Conservation (phyloP, 139 green algal genomes). For the Zygnema cylindricum region DNA sequence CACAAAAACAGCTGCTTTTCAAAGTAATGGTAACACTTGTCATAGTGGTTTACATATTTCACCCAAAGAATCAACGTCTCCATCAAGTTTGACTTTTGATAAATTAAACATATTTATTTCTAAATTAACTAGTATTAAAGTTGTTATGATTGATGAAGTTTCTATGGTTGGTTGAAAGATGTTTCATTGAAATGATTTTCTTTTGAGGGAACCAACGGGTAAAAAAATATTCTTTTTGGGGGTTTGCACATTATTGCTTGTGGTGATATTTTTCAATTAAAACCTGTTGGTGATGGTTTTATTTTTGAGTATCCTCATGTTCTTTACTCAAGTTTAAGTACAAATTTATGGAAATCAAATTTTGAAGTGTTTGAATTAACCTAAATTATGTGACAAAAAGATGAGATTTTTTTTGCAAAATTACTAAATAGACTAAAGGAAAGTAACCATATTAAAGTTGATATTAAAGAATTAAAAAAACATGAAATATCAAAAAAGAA, state of each 20-base stretch:
- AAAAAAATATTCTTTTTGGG: neutral
- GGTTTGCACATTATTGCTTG: neutral
- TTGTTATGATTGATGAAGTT: slow-evolving; percentile 32
- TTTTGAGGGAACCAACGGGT: neutral
- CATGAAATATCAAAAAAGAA: neutral
- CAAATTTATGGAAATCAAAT: neutral
- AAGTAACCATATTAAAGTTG: neutral
- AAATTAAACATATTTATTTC: neutral
- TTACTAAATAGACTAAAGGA: slow-evolving; percentile 5
- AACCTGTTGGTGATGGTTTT: neutral
- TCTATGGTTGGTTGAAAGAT: neutral
- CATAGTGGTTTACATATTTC: slow-evolving; percentile 12
- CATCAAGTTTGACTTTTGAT: neutral
- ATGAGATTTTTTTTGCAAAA: neutral
- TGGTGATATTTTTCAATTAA: neutral
- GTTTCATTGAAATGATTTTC: neutral
- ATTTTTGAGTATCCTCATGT: neutral
- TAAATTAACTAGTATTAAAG: slow-evolving; percentile 4
- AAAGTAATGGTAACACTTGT: neutral
- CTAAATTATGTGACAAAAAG: neutral
- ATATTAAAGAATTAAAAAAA: neutral
- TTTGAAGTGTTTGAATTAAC: neutral
- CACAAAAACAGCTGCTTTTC: slow-evolving; percentile 4
- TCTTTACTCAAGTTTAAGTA: neutral
- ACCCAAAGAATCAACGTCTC: no score